Evolutionary conservation across 164 flowering plant genomes (phyloP).

Genomic region (Magnolia kwangsiensis): DNA sequence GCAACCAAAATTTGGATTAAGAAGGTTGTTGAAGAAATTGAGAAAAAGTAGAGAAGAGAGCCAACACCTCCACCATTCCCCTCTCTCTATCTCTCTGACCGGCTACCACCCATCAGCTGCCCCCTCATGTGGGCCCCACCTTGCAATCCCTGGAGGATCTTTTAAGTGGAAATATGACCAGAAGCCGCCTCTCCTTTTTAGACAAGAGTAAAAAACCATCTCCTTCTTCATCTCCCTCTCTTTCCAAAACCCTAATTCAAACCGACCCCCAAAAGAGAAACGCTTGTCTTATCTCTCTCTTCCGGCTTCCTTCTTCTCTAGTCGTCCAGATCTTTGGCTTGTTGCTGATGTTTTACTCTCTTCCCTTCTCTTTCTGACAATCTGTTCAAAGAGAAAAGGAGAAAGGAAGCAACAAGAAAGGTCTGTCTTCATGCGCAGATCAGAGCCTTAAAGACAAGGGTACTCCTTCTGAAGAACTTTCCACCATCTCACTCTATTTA

Average conservation of each 20-base stretch:
- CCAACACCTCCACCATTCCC: slow-evolving; percentile 3
- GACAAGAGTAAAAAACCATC: neutral
- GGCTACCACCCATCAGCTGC: slow-evolving; percentile 1
- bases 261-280: neutral
- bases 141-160: slow-evolving; percentile 16
- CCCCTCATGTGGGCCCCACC: slow-evolving; percentile 20
- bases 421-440: slow-evolving; percentile 23
- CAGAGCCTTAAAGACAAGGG: slow-evolving; percentile 31
- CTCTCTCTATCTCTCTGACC: slow-evolving; percentile 17
- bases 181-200: slow-evolving; percentile 31
- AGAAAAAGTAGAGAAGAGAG: neutral
- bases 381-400: slow-evolving; percentile 8
- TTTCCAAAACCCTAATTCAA: slow-evolving; percentile 20
- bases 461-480: slow-evolving; percentile 29
- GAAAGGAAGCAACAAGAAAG: slow-evolving; percentile 4
- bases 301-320: slow-evolving; percentile 2
- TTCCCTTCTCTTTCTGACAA: neutral
- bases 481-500: slow-evolving; percentile 20
- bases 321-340: neutral
- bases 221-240: neutral
- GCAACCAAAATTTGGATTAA: neutral
- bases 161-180: slow-evolving; percentile 26
- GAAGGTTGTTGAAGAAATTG: neutral
- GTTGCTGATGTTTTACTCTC: neutral
- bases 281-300: slow-evolving; percentile 1